phyloP scores from a whole-genome alignment of 2,329 filamentous ascomycete genomes.

The Pezicula neosporulosa region DNA sequence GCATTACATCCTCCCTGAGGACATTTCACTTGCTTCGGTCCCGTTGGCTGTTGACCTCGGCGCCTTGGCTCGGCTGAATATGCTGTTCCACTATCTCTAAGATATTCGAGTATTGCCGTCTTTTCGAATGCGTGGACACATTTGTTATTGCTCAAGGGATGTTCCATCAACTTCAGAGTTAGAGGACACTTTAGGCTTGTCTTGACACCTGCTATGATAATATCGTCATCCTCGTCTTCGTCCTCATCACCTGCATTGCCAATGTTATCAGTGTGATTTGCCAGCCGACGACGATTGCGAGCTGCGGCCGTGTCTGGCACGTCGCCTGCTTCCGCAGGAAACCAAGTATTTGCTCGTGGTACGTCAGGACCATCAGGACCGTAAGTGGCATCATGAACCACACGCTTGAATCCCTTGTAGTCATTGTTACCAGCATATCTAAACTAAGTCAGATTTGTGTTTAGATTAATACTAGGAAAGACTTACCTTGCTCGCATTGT shows the following conservation, averaged over 20 bases:
- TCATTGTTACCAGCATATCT: conserved; percentile 57
- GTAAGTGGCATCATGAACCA: conserved; percentile 58
- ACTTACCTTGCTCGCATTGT: conserved; percentile 39
- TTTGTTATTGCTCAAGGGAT: conserved; percentile 63
- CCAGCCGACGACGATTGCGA: conserved; percentile 9
- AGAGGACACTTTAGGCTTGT: conserved; percentile 68
- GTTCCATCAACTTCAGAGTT: conserved; percentile 58
- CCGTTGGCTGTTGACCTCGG: conserved; percentile 1
- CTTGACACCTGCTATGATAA: conserved; percentile 61
- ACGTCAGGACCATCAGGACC: conserved; percentile 49
- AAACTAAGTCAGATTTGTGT: neutral
- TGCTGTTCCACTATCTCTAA: conserved; percentile 7
- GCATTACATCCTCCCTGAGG: conserved; percentile 62
- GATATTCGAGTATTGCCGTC: conserved; percentile 52
- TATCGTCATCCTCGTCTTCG: conserved; percentile 62
- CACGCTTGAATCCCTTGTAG: conserved; percentile 57
- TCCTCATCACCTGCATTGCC: conserved; percentile 15
- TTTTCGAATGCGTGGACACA: conserved; percentile 75
- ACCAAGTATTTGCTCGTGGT: conserved; percentile 59
- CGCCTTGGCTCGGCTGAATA: conserved; percentile 2
- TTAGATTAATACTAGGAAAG: neutral
- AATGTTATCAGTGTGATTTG: conserved; percentile 6
- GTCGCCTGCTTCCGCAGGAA: conserved; percentile 30
- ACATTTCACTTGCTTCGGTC: conserved; percentile 45
- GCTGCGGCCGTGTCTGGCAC: conserved; percentile 5